Percentiles rank a stretch among this genome's conserved stretches.
phyloP scores from a whole-genome alignment of 1,284 basidiomycete species.

The Moniliella sp. region DNA sequence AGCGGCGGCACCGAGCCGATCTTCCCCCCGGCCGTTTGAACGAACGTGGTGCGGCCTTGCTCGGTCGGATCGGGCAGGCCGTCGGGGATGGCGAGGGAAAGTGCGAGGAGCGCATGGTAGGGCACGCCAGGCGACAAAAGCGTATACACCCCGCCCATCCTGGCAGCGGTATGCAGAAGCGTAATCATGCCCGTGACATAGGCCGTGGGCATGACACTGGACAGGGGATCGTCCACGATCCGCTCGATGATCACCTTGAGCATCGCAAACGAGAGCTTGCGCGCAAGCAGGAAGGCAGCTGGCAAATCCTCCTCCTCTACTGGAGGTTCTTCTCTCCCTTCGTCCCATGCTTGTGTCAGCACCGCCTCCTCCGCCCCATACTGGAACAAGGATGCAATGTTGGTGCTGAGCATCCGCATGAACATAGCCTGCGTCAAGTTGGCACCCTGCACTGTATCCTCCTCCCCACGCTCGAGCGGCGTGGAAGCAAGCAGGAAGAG shows the following conservation, averaged over 20 bases:
- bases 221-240: no score
- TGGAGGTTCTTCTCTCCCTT: conserved; percentile 4
- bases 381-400: conserved; percentile 61
- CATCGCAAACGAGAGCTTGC: conserved; percentile 67
- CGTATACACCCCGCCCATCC: no score
- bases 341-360: conserved; percentile 35
- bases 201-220: background rate
- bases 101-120: no score
- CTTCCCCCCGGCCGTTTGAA: no score
- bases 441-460: background rate
- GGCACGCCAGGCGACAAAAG: no score
- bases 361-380: conserved; percentile 62
- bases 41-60: no score
- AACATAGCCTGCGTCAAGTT: conserved; percentile 58
- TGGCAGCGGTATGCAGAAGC: no score
- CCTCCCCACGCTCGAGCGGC: background rate
- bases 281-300: no score
- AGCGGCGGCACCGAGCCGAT: conserved; percentile 46
- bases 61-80: no score
- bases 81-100: background rate
- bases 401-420: conserved; percentile 86
- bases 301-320: no score
- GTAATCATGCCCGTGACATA: background rate
- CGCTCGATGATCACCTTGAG: conserved; percentile 46
- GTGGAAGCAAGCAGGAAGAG: background rate